A percentile compares a stretch with the other conserved stretches of the same genome.
Evolutionary conservation across 805 yeast genomes (phyloP).

Genomic region (Candida patagonica): DNA sequence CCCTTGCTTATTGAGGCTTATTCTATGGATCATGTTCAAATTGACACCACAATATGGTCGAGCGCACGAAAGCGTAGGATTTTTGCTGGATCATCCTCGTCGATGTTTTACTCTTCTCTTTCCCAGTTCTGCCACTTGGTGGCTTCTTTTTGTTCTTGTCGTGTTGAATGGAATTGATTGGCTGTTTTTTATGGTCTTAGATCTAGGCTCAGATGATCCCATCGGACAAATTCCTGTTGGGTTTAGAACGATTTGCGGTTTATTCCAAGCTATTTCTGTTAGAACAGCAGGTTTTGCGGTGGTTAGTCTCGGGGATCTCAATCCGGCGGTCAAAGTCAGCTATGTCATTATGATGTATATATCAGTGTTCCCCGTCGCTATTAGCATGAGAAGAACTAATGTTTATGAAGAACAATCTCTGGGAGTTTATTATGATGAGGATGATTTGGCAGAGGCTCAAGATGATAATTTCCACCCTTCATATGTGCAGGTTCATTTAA

Average conservation of each 20-base stretch:
- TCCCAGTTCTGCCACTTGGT: constrained; percentile 92
- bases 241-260: constrained; percentile 65
- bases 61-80: constrained; percentile 63
- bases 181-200: constrained; percentile 70
- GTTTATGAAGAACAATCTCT: constrained; percentile 96
- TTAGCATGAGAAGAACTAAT: constrained; percentile 91
- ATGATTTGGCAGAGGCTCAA: constrained; percentile 22
- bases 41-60: constrained; percentile 46
- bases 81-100: constrained; percentile 89
- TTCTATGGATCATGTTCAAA: constrained; percentile 72
- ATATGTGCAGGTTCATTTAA: constrained; percentile 77
- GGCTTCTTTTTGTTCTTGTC: constrained; percentile 71
- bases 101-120: constrained; percentile 90
- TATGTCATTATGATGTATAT: constrained; percentile 98
- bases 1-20: constrained; percentile 71
- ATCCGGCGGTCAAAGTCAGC: constrained; percentile 88
- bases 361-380: constrained; percentile 92
- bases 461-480: constrained; percentile 40
- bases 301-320: constrained; percentile 57
- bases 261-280: constrained; percentile 84
- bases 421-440: constrained; percentile 57
- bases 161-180: constrained; percentile 69
- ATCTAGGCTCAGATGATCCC: constrained; percentile 41
- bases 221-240: constrained; percentile 54
- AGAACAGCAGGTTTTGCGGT: constrained; percentile 90